phyloP scores from a whole-genome alignment of 345 rosid genomes.

The Aethionema arabicum region DNA sequence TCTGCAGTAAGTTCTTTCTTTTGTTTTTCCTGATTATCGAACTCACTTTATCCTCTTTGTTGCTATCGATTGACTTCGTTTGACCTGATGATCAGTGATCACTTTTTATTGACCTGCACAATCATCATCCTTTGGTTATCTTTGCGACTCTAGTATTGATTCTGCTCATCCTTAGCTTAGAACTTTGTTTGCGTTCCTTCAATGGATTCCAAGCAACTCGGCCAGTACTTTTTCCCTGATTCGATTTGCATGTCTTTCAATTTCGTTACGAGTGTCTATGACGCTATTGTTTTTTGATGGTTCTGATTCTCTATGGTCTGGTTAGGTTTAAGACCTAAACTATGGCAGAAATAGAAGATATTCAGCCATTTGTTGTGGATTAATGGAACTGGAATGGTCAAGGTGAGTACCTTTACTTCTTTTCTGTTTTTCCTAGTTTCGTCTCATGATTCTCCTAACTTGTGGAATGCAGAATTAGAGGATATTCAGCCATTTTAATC shows the following conservation, averaged over 20 bases:
- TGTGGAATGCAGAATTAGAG: no score
- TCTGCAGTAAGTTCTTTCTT: constrained; percentile 16
- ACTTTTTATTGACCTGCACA: not conserved
- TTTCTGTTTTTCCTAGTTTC: not conserved
- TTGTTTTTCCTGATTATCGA: not conserved
- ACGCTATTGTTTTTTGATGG: not conserved
- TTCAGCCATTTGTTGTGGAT: constrained; percentile 60
- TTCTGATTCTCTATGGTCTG: not conserved
- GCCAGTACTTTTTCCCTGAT: no score
- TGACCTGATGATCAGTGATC: constrained; percentile 22
- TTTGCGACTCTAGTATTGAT: not conserved
- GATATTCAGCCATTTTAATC: no score
- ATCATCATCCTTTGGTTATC: constrained; percentile 2
- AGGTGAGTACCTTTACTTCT: constrained; percentile 28
- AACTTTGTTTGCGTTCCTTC: constrained; percentile 7
- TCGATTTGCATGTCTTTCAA: constrained; percentile 19
- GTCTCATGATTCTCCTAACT: not conserved
- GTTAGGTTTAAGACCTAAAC: not conserved
- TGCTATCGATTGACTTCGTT: not conserved
- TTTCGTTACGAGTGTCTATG: not conserved
- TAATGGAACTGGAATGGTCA: constrained; percentile 63
- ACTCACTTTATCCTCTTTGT: not conserved
- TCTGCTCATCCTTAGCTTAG: not conserved
- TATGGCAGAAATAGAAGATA: constrained; percentile 53
- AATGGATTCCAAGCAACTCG: not conserved